phyloP scores from a whole-genome alignment of 2,329 filamentous ascomycete species.

The Aspergillaceae sp. region DNA sequence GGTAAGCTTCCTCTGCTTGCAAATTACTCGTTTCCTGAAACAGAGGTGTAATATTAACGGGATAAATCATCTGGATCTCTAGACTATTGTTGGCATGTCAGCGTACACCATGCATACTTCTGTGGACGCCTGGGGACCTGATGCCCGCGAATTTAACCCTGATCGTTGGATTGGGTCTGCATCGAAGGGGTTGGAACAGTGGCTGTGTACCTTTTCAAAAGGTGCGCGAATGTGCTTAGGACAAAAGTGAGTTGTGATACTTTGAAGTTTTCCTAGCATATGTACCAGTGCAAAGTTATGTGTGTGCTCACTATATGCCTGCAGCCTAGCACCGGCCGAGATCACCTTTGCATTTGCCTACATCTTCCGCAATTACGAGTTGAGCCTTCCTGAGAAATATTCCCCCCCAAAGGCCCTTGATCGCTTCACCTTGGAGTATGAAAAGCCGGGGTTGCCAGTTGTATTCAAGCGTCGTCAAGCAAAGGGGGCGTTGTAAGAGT shows the following conservation, averaged over 20 bases:
- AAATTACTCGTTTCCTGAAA: background rate
- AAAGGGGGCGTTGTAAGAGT: too few relatives aligned
- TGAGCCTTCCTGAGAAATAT: background rate
- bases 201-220: background rate
- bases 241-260: background rate
- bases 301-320: too few relatives aligned
- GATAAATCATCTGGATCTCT: too few relatives aligned
- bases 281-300: background rate
- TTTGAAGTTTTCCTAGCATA: background rate
- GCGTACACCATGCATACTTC: conserved; percentile 4
- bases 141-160: conserved; percentile 2
- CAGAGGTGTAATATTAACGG: background rate
- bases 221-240: background rate
- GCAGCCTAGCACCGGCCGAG: background rate
- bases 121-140: conserved; percentile 3
- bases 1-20: conserved; percentile 1
- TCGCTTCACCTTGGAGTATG: background rate
- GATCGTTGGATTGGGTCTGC: conserved; percentile 2
- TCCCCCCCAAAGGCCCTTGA: background rate
- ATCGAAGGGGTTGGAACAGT: conserved; percentile 1
- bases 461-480: too few relatives aligned
- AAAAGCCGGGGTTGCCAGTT: background rate
- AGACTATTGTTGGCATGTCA: conserved; percentile 4
- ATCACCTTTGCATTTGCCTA: background rate
- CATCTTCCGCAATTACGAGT: background rate